A percentile compares a stretch with the other conserved stretches of the same genome.
Conservation (phyloP, 2,329 filamentous ascomycete species). For the Stemphylium lycopersici region DNA sequence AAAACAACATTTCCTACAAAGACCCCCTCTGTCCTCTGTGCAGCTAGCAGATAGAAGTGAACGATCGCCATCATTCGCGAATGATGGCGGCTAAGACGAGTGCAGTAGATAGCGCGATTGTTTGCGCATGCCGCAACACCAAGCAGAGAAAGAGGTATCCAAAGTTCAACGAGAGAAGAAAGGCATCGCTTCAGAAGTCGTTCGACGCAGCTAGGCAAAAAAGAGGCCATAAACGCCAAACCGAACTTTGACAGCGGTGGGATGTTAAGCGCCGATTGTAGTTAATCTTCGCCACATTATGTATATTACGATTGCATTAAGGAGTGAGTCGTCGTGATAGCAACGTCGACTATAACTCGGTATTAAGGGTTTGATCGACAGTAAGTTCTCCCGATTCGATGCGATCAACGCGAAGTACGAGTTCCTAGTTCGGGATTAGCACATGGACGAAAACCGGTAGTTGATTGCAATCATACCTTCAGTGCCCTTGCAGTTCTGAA, state of each 20-base stretch:
- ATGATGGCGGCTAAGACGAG: slow-evolving; percentile 24
- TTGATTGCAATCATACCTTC: slow-evolving; percentile 58
- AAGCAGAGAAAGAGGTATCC: slow-evolving; percentile 11
- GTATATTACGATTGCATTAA: background rate
- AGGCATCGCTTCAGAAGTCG: background rate
- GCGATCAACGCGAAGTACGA: slow-evolving; percentile 50
- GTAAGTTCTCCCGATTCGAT: slow-evolving; percentile 49
- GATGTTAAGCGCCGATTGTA: slow-evolving; percentile 26
- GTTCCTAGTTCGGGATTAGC: slow-evolving; percentile 42
- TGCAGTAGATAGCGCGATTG: slow-evolving; percentile 2
- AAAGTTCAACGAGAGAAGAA: background rate
- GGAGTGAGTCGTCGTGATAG: background rate
- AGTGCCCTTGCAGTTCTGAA: slow-evolving; percentile 84
- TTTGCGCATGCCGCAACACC: slow-evolving; percentile 10
- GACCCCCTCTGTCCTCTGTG: background rate
- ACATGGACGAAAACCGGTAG: background rate
- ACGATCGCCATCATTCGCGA: slow-evolving; percentile 9
- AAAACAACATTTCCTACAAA: background rate
- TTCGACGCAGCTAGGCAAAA: background rate
- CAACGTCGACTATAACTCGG: slow-evolving; percentile 32
- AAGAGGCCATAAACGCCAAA: background rate
- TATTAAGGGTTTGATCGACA: slow-evolving; percentile 41
- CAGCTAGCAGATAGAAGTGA: background rate
- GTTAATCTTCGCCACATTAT: background rate
- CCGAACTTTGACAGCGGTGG: background rate